These are phyloP conservation scores for Rubia tinctorum DNA, from an alignment of 305 asterid species.

Conservation along the genomic window DNA sequence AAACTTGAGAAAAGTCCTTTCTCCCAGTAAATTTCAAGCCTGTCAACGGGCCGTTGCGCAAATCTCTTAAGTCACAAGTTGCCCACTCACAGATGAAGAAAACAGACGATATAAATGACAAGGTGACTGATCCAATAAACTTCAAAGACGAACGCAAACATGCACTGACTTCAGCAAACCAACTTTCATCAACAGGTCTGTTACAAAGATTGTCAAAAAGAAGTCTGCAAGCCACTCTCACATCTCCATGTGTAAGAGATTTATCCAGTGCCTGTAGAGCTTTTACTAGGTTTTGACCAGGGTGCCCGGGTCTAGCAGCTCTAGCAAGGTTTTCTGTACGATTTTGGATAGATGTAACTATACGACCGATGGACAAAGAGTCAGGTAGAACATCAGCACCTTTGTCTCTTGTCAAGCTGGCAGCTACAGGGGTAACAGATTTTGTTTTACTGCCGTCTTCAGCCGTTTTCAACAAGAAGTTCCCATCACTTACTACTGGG, in stretches of 20 bases:
- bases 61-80: slow-evolving; percentile 88
- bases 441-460: slow-evolving; percentile 70
- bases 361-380: slow-evolving; percentile 53
- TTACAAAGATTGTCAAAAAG: slow-evolving; percentile 76
- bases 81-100: slow-evolving; percentile 99
- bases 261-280: slow-evolving; percentile 74
- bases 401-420: slow-evolving; percentile 50
- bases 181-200: slow-evolving; percentile 68
- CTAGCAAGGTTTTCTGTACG: slow-evolving; percentile 73
- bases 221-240: slow-evolving; percentile 53
- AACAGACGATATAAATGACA: slow-evolving; percentile 67
- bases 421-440: slow-evolving; percentile 47
- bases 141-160: slow-evolving; percentile 73
- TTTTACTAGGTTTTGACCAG: slow-evolving; percentile 75
- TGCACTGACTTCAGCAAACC: slow-evolving; percentile 84
- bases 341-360: slow-evolving; percentile 75
- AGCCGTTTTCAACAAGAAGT: slow-evolving; percentile 57
- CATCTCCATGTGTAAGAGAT: slow-evolving; percentile 77
- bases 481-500: slow-evolving; percentile 67
- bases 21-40: slow-evolving; percentile 82
- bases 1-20: slow-evolving; percentile 82
- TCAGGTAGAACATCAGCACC: slow-evolving; percentile 57
- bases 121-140: slow-evolving; percentile 56
- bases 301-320: slow-evolving; percentile 69
- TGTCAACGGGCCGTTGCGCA: slow-evolving; percentile 61